Conservation (phyloP, 225 moss, liverwort and hornwort genomes). For the Polytrichum formosum region DNA sequence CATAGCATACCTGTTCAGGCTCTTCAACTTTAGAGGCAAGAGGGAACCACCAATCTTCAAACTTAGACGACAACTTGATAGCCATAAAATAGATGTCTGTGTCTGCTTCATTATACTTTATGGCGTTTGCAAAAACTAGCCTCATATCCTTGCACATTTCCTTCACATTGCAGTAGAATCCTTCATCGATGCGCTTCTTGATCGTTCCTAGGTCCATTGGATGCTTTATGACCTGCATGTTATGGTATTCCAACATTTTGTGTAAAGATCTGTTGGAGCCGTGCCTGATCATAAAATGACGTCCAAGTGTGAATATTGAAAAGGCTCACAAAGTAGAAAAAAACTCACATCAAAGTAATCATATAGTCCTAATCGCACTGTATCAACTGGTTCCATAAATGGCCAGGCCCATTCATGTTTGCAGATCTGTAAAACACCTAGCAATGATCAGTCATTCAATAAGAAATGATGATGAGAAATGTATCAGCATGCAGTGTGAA, state of each 20-base stretch:
- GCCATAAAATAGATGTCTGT: constrained; percentile 6
- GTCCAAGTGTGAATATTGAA: background rate
- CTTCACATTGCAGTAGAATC: background rate
- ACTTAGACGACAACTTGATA: background rate
- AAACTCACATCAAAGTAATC: constrained; percentile 10
- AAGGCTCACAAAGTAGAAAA: background rate
- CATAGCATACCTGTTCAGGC: background rate
- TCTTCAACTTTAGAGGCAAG: constrained; percentile 1
- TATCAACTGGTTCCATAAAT: constrained; percentile 10
- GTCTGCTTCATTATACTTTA: constrained; percentile 2
- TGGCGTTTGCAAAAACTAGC: constrained; percentile 8
- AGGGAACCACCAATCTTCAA: constrained; percentile 8
- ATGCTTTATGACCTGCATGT: constrained; percentile 3
- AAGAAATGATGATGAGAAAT: background rate
- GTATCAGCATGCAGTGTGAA: background rate
- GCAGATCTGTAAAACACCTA: constrained; percentile 1
- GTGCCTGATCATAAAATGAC: background rate
- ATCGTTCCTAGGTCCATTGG: constrained; percentile 13
- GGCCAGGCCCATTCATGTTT: constrained; percentile 12
- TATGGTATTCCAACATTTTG: background rate
- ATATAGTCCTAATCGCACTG: background rate
- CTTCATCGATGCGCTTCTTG: constrained; percentile 2
- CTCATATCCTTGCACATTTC: constrained; percentile 3
- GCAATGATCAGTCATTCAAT: background rate
- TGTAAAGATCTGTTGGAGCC: background rate